Evolutionary conservation across 1,139 yeast species (phyloP), one percentile per base, ranked within the genome.

Genomic region (Pichia cactophila): DNA sequence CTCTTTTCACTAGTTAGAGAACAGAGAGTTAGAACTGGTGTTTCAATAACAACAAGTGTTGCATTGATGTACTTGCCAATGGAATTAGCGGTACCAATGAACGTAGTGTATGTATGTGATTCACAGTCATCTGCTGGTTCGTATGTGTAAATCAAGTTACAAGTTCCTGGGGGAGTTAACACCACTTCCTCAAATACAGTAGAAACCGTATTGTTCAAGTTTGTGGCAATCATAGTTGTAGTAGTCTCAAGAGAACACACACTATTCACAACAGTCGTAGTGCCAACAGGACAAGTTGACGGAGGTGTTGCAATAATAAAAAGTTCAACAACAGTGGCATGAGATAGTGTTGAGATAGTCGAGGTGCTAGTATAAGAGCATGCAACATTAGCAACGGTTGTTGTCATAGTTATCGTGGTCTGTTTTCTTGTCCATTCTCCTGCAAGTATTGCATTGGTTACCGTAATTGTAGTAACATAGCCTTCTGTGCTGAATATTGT

Each of bases 41-140:
- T 41, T 33, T 44, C 50, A 35, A 44, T n/a, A 16, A 48, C 33
- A 16, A 48, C 29, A 23, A 44, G 41, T 7, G 50, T 48, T 16
- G 50, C 47, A 38, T 48, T 48, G 3, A 44, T 20, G 31, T 48
- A 48, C n/a, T 14, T 37, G 16, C 50, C 50, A 1, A 35, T 10
- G 26, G 6, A 12, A 33, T 44, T 39, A 10, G 33, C 37, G 4
- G 47, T 48, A 29, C 47, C 50, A 3, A 44, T 11, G 26, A 35
- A 11, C 1, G 45, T 40, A 8, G 50, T 47, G 20, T 39, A 47
- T 5, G 17, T 35, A 35, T 17, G 23, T 35, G 10, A 4, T 11
- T 35, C 20, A 16, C 38, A 35, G n/a, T 35, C 23, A 35, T 35
- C 38, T 8, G 38, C 38, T 8, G 38, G 38, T 10, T 35, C 38